Conservation (phyloP, 768 basidiomycete genomes). For the Rhizopogon vinicolor region DNA sequence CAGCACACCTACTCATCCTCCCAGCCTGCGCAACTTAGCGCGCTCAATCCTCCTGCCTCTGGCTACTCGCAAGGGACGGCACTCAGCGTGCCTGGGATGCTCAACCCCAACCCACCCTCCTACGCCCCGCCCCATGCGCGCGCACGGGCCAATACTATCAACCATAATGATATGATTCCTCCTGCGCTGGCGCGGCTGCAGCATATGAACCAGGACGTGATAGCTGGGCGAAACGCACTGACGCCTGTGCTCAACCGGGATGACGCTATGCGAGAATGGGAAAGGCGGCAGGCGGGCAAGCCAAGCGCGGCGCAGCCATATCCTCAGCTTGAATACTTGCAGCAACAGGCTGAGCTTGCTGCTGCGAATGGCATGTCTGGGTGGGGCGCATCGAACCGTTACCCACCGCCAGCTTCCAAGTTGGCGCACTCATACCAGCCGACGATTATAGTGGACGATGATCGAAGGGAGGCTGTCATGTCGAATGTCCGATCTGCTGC, state of each 20-base stretch:
- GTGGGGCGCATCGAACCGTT: slow-evolving; percentile 47
- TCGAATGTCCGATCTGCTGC: slow-evolving; percentile 71
- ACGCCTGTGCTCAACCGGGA: slow-evolving; percentile 94
- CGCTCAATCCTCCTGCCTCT: slow-evolving; percentile 7
- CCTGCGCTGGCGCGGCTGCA: slow-evolving; percentile 87
- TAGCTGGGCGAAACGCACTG: slow-evolving; percentile 72
- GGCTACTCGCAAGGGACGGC: slow-evolving; percentile 12
- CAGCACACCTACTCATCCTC: slow-evolving; percentile 21
- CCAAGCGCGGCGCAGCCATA: slow-evolving; percentile 70
- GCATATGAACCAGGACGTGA: slow-evolving; percentile 84
- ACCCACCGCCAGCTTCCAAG: slow-evolving; percentile 35
- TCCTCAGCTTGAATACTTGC: slow-evolving; percentile 86
- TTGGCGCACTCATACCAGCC: slow-evolving; percentile 26
- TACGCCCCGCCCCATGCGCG: slow-evolving; percentile 54
- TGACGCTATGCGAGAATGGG: slow-evolving; percentile 96
- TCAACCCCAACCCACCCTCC: slow-evolving; percentile 51
- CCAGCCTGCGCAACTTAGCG: slow-evolving; percentile 17
- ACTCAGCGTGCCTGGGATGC: slow-evolving; percentile 20
- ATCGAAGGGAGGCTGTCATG: slow-evolving; percentile 76
- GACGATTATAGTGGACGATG: slow-evolving; percentile 63
- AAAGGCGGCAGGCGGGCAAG: slow-evolving; percentile 77
- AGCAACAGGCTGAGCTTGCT: slow-evolving; percentile 88
- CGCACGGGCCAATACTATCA: slow-evolving; percentile 87
- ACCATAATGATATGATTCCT: slow-evolving; percentile 83
- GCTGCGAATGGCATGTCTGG: slow-evolving; percentile 54